phyloP scores from a whole-genome alignment of 148 eudicot species.

The Cornus controversa region DNA sequence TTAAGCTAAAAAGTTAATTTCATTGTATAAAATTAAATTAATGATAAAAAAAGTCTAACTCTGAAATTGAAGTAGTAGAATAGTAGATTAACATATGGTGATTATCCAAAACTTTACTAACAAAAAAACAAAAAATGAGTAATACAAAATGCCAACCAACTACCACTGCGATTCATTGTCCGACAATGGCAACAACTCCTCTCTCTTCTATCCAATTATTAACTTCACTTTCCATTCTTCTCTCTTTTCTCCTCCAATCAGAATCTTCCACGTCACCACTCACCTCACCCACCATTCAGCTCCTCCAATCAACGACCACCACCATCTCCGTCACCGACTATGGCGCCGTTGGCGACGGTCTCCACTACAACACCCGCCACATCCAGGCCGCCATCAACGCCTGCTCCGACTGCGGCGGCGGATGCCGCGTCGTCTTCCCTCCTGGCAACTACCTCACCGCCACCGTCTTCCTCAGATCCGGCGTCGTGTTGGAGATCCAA shows the following conservation, averaged over 20 bases:
- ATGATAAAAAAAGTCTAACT: too few species aligned
- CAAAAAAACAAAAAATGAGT: too few species aligned
- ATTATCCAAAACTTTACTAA: too few species aligned
- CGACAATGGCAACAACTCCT: constrained; percentile 8
- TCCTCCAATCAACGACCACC: constrained; percentile 16
- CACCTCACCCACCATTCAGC: constrained; percentile 17
- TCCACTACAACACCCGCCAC: constrained; percentile 63
- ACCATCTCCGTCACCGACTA: constrained; percentile 65
- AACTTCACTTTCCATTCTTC: not conserved
- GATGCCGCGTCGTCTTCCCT: constrained; percentile 76
- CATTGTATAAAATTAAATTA: too few species aligned
- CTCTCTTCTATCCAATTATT: constrained; percentile 13
- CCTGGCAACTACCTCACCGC: constrained; percentile 74
- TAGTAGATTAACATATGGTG: too few species aligned
- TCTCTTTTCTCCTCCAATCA: constrained; percentile 38
- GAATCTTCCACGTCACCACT: constrained; percentile 35
- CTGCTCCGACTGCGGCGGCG: constrained; percentile 38
- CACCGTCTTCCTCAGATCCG: constrained; percentile 60
- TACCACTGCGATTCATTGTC: not conserved
- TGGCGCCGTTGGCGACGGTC: constrained; percentile 72
- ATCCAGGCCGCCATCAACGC: constrained; percentile 89
- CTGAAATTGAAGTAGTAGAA: too few species aligned
- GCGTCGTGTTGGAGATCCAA: constrained; percentile 59
- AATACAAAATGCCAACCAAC: too few species aligned
- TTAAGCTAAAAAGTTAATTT: too few species aligned